Evolutionary conservation across 441 rosid genomes (phyloP).

Genomic region (Gossypium armourianum): DNA sequence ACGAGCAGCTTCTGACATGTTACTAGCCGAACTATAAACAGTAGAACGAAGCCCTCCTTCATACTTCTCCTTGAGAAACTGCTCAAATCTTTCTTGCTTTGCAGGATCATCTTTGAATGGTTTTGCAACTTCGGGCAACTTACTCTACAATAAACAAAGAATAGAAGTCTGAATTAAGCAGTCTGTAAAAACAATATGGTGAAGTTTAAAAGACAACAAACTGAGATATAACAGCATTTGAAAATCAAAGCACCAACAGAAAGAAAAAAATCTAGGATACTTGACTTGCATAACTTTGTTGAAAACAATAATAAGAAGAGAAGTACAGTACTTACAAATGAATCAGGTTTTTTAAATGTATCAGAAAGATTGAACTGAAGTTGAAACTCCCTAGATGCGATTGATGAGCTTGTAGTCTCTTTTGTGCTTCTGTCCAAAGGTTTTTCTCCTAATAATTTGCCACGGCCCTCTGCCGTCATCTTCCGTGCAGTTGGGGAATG

Average conservation of each 20-base stretch:
- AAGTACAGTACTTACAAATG: constrained; percentile 45
- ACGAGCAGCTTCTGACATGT: constrained; percentile 81
- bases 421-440: constrained; percentile 63
- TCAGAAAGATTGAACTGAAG: constrained; percentile 64
- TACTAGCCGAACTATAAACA: constrained; percentile 38
- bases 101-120: constrained; percentile 77
- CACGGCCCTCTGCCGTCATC: constrained; percentile 84
- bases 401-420: constrained; percentile 33
- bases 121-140: constrained; percentile 47
- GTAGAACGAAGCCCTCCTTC: constrained; percentile 77
- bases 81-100: constrained; percentile 88
- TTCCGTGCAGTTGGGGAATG: constrained; percentile 34
- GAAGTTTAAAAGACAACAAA: neutral
- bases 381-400: constrained; percentile 43
- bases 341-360: constrained; percentile 65
- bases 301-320: neutral
- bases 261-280: constrained; percentile 8
- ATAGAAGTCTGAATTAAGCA: constrained; percentile 9
- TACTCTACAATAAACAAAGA: constrained; percentile 32
- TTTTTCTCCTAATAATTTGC: constrained; percentile 73
- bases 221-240: neutral
- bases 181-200: neutral
- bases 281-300: constrained; percentile 8
- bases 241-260: constrained; percentile 6
- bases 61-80: constrained; percentile 79